Percentiles rank a stretch among this genome's conserved stretches.
These are phyloP conservation scores for Grifola frondosa DNA, from an alignment of 1,284 basidiomycete genomes.

Conservation along the genomic window DNA sequence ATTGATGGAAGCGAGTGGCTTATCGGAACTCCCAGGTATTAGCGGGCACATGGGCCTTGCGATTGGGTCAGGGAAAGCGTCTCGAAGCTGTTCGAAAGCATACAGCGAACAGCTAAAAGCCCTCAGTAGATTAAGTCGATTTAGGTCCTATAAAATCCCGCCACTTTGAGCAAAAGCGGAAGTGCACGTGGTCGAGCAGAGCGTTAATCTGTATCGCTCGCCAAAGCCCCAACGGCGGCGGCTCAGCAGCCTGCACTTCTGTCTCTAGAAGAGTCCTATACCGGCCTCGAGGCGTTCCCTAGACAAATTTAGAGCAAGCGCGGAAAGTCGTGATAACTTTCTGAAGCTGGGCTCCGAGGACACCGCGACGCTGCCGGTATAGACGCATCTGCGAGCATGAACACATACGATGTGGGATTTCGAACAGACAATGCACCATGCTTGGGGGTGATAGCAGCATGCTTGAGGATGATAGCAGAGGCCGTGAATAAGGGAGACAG, in stretches of 20 bases:
- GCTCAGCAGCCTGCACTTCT: no score
- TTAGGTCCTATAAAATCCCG: conserved; percentile 5
- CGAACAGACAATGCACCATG: no score
- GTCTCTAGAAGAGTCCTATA: conserved; percentile 6
- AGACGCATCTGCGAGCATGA: no score
- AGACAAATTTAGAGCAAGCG: no score
- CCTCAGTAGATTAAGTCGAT: conserved; percentile 25
- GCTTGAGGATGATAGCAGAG: no score
- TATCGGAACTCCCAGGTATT: conserved; percentile 17
- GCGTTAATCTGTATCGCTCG: conserved; percentile 11
- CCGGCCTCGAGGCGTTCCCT: conserved; percentile 12
- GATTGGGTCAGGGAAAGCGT: conserved; percentile 26
- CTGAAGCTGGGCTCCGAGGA: no score
- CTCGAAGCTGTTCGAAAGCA: conserved; percentile 10
- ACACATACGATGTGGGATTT: no score
- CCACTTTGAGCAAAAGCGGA: conserved; percentile 6
- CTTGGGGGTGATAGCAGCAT: no score
- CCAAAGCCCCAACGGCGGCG: no score
- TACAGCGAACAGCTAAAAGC: conserved; percentile 38
- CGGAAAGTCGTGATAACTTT: no score
- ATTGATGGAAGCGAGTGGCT: conserved; percentile 9
- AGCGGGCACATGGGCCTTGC: conserved; percentile 27
- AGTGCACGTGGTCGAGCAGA: conserved; percentile 17
- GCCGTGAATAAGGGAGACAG: no score
- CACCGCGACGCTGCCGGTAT: no score